Evolutionary conservation across 2,329 filamentous ascomycete species (phyloP), one percentile per base, ranked within the genome.

Genomic region (Plectosphaerella cucumerina): DNA sequence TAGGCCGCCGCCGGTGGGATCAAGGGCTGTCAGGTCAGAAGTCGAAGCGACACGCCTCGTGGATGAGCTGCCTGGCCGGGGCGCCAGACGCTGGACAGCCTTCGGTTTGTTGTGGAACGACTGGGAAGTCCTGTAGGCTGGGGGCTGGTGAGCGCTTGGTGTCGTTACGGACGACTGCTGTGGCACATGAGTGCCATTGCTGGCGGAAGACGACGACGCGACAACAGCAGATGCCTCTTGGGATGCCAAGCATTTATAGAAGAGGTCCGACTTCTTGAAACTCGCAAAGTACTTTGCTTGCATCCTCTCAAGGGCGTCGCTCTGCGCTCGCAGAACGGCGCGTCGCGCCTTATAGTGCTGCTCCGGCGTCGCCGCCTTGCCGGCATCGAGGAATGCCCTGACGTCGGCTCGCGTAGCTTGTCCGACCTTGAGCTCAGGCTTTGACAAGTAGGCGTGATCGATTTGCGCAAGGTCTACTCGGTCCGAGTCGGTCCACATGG

Each of bases 161-260:
- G 48, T 47, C 5, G 42, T 31, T 60, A 57, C 34, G 52, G 57
- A 22, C 11, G 56, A 34, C 47, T 51, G 42, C 48, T 60, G 23
- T 41, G 61, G 52, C 47, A 55, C 21, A 50, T 42, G 50, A 58
- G 17, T 17, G n/a, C 17, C 39, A 20, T 42, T 18, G 39, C 5
- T 42, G 4, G 39, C n/a, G 2, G 39, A 20, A 42, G 39, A 17
- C 10, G n/a, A 18, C 17, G 17, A 12, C 6, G 18, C 37, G 50
- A 57, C 47, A 11, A 46, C 9, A 22, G 47, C 26, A 2, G 80
- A 76, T 41, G 82, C 78, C 68, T 96, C 91, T 61, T 96, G 90
- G 12, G 93, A 89, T 8, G 93, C 90, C 1, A 99, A 77, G 65
- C 92, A 97, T 66, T 99, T 99, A 75, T 94, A 97, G 66, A 91